phyloP scores from a whole-genome alignment of 345 rosid species.

The Rhodamnia rubescens region DNA sequence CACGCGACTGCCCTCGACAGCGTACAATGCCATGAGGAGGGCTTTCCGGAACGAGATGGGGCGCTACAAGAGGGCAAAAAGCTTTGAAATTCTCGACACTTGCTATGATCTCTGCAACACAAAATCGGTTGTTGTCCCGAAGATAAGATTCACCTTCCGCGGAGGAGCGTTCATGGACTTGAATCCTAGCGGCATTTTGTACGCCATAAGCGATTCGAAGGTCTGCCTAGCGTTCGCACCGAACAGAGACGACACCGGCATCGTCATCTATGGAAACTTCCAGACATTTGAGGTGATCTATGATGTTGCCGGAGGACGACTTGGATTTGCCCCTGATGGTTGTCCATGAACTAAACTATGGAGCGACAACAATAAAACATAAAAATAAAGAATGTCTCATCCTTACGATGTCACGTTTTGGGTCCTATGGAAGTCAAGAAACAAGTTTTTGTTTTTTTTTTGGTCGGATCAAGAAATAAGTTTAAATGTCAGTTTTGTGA shows the following conservation, averaged over 20 bases:
- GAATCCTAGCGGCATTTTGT: neutral
- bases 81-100: slow-evolving; percentile 64
- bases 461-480: no score
- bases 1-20: slow-evolving; percentile 66
- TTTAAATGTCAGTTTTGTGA: no score
- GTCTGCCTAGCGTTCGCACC: slow-evolving; percentile 79
- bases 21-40: slow-evolving; percentile 48
- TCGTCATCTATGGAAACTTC: slow-evolving; percentile 56
- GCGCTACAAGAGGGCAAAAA: slow-evolving; percentile 35
- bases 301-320: slow-evolving; percentile 40
- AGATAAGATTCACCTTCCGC: slow-evolving; percentile 49
- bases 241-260: slow-evolving; percentile 36
- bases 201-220: slow-evolving; percentile 51
- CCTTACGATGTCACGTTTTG: no score
- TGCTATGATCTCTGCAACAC: slow-evolving; percentile 63
- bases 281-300: slow-evolving; percentile 77
- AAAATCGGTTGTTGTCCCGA: slow-evolving; percentile 54
- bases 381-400: no score
- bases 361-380: neutral
- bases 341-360: slow-evolving; percentile 19
- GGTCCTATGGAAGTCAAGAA: no score
- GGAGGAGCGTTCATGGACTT: slow-evolving; percentile 39
- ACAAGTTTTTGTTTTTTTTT: no score
- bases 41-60: slow-evolving; percentile 46
- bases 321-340: slow-evolving; percentile 74